A percentile compares a stretch with the other conserved stretches of the same genome.
These are phyloP conservation scores for Tulasnella sp. DNA, from an alignment of 768 basidiomycete species.

Conservation along the genomic window DNA sequence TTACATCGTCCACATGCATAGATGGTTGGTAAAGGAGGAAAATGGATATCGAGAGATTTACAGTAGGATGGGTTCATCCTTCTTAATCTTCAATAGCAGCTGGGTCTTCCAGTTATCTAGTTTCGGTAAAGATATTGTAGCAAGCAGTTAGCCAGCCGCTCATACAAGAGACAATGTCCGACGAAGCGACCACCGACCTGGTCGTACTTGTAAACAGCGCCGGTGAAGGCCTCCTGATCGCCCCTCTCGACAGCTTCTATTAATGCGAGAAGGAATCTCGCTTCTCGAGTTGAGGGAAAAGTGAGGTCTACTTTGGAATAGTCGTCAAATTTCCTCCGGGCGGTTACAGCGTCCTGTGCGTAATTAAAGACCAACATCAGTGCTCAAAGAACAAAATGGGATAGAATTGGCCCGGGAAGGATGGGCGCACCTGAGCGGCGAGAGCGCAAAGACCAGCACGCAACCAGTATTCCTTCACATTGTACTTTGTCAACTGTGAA, in stretches of 20 bases:
- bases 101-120: slow-evolving; percentile 95
- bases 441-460: slow-evolving; percentile 78
- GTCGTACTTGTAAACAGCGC: slow-evolving; percentile 84
- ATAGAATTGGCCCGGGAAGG: neutral
- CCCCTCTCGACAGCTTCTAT: slow-evolving; percentile 66
- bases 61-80: slow-evolving; percentile 39
- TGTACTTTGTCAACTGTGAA: slow-evolving; percentile 89
- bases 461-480: slow-evolving; percentile 97
- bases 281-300: slow-evolving; percentile 83
- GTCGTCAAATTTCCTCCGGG: slow-evolving; percentile 64
- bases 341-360: slow-evolving; percentile 71
- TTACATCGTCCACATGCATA: too few relatives aligned
- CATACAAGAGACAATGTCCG: too few relatives aligned
- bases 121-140: slow-evolving; percentile 39
- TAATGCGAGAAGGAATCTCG: slow-evolving; percentile 75
- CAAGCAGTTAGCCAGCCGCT: neutral
- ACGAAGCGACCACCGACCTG: slow-evolving; percentile 41
- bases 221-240: slow-evolving; percentile 70
- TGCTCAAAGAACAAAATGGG: neutral
- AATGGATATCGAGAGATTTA: neutral
- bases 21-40: neutral
- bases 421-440: slow-evolving; percentile 68
- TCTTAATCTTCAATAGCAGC: slow-evolving; percentile 86
- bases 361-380: neutral
- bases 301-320: slow-evolving; percentile 75